phyloP scores from a whole-genome alignment of 1,284 basidiomycete species.

The Boletus coffeatus region DNA sequence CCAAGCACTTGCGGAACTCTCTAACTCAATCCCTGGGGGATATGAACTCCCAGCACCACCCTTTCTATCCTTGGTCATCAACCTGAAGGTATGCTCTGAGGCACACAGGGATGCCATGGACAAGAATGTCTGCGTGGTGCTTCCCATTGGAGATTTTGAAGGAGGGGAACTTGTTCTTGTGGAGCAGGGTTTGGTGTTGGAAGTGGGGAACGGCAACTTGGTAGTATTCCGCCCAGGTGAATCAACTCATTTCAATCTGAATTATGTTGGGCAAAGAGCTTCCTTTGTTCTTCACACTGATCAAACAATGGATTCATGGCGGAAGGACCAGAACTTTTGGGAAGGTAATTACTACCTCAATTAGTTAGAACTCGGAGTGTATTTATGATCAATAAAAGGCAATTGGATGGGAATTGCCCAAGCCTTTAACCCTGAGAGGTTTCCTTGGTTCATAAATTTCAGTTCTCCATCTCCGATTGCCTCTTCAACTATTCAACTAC shows the following conservation, averaged over 20 bases:
- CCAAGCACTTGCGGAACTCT: background rate
- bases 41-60: background rate
- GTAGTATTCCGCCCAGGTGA: background rate
- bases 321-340: background rate
- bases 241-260: background rate
- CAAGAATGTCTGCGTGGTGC: background rate
- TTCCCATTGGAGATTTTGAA: background rate
- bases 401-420: too few species aligned
- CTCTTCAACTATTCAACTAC: too few species aligned
- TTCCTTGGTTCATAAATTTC: too few species aligned
- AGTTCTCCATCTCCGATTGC: too few species aligned
- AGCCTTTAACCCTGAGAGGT: too few species aligned
- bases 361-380: too few species aligned
- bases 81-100: background rate
- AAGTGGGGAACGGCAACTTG: background rate
- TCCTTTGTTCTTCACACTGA: background rate
- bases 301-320: background rate
- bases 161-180: background rate
- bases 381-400: too few species aligned
- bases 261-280: background rate
- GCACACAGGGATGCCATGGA: background rate
- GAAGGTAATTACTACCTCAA: too few species aligned
- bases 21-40: background rate
- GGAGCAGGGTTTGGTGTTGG: background rate
- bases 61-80: background rate